Base-by-base conservation (phyloP, 352 stramenopile genomes). In the Phytophthora sp. region DNA sequence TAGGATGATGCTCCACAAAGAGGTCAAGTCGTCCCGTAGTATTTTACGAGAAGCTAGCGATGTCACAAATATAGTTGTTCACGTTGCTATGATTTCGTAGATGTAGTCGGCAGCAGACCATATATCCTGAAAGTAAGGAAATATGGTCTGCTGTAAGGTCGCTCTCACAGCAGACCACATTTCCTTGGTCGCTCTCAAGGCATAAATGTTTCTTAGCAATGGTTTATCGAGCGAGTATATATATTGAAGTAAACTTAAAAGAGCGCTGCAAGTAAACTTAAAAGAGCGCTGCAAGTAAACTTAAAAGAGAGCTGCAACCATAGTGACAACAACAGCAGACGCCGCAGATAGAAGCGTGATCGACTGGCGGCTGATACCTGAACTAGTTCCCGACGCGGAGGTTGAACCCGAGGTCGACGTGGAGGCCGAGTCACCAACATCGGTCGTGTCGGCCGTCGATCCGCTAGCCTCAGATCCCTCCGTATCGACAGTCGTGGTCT, bases 241-340 rank as follows among this genome's bases (percentile, higher is more conserved):
- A n/a, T n/a, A n/a, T n/a, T n/a, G n/a, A n/a, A 15, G 4, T 59
- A 59, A 61, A 51, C 15, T 27, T 61, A 52, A n/a, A n/a, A n/a
- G n/a, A n/a, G n/a, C n/a, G n/a, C n/a, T 62, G n/a, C n/a, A 7
- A 15, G 4, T 59, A 59, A 61, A 51, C 15, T 27, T 61, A 52
- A n/a, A n/a, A n/a, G n/a, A n/a, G n/a, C n/a, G n/a, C n/a, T 62
- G 41, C 18, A 21, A 46, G 30, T 38, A 46, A 18, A 26, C 21
- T 52, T 63, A 63, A 21, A 62, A 63, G 29, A 54, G 41, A 18
- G 41, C 21, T 30, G 55, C 41, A 63, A 39, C 16, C 42, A 63
- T 35, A 4, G 56, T 41, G 15, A 38, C 16, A 33, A 52, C 42
- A 31, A 56, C 24, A 33, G 42, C 44, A 30, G 44, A 56, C 11